Evolutionary conservation across 78 protist genomes (phyloP).

Genomic region (Cyanophora paradoxa): DNA sequence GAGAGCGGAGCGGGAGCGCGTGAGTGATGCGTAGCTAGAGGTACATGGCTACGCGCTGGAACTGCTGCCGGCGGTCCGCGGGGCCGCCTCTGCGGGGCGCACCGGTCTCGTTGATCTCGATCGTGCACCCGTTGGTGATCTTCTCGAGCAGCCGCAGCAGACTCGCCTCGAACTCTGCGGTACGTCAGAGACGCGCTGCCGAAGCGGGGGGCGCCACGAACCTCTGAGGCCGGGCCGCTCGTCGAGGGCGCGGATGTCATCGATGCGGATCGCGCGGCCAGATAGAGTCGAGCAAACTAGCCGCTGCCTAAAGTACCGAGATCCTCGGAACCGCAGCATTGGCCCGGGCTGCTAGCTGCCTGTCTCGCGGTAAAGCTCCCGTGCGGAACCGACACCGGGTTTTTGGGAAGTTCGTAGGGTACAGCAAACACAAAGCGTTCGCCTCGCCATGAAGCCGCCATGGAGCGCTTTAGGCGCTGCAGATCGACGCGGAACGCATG

Average conservation of each 20-base stretch:
- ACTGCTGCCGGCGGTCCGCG: not conserved
- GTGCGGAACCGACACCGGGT: not conserved
- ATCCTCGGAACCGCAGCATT: conserved; percentile 15
- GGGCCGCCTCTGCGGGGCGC: not conserved
- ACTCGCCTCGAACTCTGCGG: conserved; percentile 39
- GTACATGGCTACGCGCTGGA: too few relatives aligned
- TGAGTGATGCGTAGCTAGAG: not conserved
- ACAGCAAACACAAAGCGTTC: too few relatives aligned
- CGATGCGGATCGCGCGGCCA: conserved; percentile 12
- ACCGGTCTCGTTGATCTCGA: conserved; percentile 53
- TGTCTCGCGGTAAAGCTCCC: not conserved
- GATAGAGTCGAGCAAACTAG: conserved; percentile 19
- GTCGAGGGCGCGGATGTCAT: conserved; percentile 21
- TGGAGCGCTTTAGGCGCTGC: too few relatives aligned
- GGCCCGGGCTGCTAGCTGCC: not conserved
- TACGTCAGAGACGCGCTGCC: not conserved
- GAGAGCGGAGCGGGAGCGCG: not conserved
- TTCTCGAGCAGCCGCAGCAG: conserved; percentile 52
- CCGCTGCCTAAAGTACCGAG: conserved; percentile 18
- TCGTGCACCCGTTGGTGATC: conserved; percentile 51
- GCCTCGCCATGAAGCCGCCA: too few relatives aligned
- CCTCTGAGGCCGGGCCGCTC: not conserved
- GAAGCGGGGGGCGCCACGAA: not conserved
- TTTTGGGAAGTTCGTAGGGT: not conserved
- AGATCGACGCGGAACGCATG: not conserved